Evolutionary conservation across 2,329 filamentous ascomycete species (phyloP), one percentile per base, ranked within the genome.

Genomic region (Neurospora sp.): DNA sequence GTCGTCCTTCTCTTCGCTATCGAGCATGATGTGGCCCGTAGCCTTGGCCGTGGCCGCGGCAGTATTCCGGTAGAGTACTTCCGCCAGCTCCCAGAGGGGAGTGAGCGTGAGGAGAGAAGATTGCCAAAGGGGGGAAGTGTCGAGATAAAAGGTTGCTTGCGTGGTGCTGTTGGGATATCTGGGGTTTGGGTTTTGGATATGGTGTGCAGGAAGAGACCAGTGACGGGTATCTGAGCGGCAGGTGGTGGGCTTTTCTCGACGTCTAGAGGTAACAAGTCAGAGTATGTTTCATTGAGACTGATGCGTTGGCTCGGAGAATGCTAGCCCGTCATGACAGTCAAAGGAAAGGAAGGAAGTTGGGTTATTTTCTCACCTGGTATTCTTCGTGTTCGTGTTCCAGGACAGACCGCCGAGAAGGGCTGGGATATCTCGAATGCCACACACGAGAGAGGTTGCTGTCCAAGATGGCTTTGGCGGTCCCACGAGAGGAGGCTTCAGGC

Each of bases 1-100:
- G 67, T 72, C 73, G 38, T 73, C 70, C 68, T 72, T 70, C 68
- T 81, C 80, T 68, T 80, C 86, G 81, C 80, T 86, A 77, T 52
- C 43, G 43, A 52, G 19, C 19, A 52, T 52, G 1, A 23, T 23
- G 43, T 52, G 43, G 19, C n/a, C 43, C 9, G 43, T 23, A 23
- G 43, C 43, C 10, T 23, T 13, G 43, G 19, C 43, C 43, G 43
- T 13, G 43, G 19, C 43, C 43, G 43, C n/a, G 6, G 10, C 43
- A 52, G 43, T 52, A 23, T 52, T 13, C 11, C 43, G 43, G 19
- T 15, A 0, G n/a, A 23, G 10, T 13, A 52, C 43, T 23, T 52
- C 19, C 43, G 19, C n/a, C 43, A 52, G 43, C 11, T 52, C 19
- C 43, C 19, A n/a, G n/a, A 46, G 11, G 8, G 2, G 4, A 46